Percentiles rank a stretch among this genome's conserved stretches.
Evolutionary conservation across 352 stramenopile genomes (phyloP).

Genomic region (Phytophthora macrochlamydospora): DNA sequence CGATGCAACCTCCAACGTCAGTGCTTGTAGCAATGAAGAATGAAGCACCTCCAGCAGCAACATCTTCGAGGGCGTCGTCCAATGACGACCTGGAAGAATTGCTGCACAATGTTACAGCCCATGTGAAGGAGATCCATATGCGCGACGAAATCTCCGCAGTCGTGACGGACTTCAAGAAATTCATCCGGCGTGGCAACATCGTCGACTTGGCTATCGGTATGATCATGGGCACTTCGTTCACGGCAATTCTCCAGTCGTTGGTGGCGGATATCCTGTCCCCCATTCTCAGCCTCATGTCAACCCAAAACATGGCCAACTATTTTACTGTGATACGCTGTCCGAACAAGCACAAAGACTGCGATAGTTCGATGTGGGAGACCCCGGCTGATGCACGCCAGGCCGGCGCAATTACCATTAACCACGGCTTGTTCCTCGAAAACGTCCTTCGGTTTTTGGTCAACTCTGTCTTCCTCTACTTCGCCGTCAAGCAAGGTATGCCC

Average conservation of each 20-base stretch:
- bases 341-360: conserved; percentile 29
- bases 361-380: conserved; percentile 51
- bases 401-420: conserved; percentile 63
- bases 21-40: conserved; percentile 27
- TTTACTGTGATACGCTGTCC: conserved; percentile 56
- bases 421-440: conserved; percentile 64
- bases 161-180: conserved; percentile 55
- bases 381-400: conserved; percentile 49
- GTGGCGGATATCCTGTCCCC: conserved; percentile 63
- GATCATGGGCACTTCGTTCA: conserved; percentile 65
- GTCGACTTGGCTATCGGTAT: conserved; percentile 63
- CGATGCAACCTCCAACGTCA: neutral
- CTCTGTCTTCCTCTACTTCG: conserved; percentile 65
- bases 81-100: conserved; percentile 11
- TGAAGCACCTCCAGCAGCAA: neutral
- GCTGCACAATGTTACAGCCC: conserved; percentile 7
- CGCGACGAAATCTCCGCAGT: conserved; percentile 11
- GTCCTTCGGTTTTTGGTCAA: conserved; percentile 70
- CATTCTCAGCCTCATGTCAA: conserved; percentile 65
- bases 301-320: conserved; percentile 60
- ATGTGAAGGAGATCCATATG: conserved; percentile 7
- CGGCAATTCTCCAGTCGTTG: conserved; percentile 67
- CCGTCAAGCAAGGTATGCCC: conserved; percentile 57
- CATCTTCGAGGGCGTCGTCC: neutral
- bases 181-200: conserved; percentile 69